phyloP scores from a whole-genome alignment of 1,284 basidiomycete genomes.

The Pisolithus thermaeus region DNA sequence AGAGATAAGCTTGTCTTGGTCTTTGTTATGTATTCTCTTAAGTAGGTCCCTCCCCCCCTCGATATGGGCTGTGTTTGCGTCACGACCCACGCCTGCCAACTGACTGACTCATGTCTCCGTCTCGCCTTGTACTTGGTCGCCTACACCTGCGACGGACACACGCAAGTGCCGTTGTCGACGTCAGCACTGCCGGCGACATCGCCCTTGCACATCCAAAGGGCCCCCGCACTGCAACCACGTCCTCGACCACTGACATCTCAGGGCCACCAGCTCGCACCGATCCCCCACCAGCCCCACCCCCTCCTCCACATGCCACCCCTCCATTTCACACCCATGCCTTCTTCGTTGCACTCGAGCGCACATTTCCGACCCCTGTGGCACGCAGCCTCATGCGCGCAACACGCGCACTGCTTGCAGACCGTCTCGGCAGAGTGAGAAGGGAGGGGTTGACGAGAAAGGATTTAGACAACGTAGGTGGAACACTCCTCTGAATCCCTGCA shows the following conservation, averaged over 20 bases:
- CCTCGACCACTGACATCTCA: constrained; percentile 7
- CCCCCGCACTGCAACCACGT: constrained; percentile 14
- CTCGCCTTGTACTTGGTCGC: not conserved
- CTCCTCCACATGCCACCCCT: constrained; percentile 39
- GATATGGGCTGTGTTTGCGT: not conserved
- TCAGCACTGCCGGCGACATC: constrained; percentile 13
- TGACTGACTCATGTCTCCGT: not conserved
- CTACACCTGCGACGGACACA: not conserved
- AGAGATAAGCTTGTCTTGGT: not conserved
- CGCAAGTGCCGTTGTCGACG: not conserved
- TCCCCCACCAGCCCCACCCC: constrained; percentile 7
- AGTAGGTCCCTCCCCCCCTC: no score
- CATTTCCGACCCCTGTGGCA: constrained; percentile 66
- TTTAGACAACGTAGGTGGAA: constrained; percentile 76
- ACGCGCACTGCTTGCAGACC: constrained; percentile 71
- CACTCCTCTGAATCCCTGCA: not conserved
- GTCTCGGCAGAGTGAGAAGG: constrained; percentile 68
- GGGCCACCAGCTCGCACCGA: constrained; percentile 9
- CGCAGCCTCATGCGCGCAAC: constrained; percentile 85
- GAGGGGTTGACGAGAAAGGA: constrained; percentile 81
- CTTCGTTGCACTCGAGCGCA: constrained; percentile 59
- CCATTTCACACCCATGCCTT: constrained; percentile 63
- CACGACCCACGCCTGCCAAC: not conserved
- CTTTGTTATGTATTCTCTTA: no score
- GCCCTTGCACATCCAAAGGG: constrained; percentile 30